phyloP scores from a whole-genome alignment of 2,329 filamentous ascomycete genomes.

The Talaromyces piceae region DNA sequence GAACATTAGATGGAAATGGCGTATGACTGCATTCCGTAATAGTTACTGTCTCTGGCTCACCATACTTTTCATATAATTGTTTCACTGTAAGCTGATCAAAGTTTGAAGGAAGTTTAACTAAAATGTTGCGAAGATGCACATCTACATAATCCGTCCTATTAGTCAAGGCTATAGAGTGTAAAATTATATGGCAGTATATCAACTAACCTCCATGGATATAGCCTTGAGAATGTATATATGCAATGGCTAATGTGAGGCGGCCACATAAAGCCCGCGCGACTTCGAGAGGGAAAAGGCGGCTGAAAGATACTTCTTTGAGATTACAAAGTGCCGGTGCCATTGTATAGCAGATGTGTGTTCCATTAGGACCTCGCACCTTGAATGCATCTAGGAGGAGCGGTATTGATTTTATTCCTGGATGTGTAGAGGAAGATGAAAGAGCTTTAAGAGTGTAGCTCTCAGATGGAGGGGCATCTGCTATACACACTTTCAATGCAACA shows the following conservation, averaged over 20 bases:
- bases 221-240: slow-evolving; percentile 18
- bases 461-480: slow-evolving; percentile 13
- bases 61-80: slow-evolving; percentile 25
- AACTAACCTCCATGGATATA: slow-evolving; percentile 20
- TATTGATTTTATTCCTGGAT: neutral
- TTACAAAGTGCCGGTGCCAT: slow-evolving; percentile 19
- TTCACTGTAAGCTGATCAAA: slow-evolving; percentile 24
- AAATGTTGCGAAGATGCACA: slow-evolving; percentile 19
- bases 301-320: slow-evolving; percentile 23
- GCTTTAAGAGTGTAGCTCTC: slow-evolving; percentile 18
- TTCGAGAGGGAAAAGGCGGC: slow-evolving; percentile 19
- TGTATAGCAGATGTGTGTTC: slow-evolving; percentile 21
- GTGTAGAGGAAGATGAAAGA: neutral
- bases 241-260: slow-evolving; percentile 12
- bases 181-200: neutral
- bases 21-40: slow-evolving; percentile 18
- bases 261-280: slow-evolving; percentile 21
- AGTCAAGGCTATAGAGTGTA: neutral
- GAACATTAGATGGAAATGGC: slow-evolving; percentile 20
- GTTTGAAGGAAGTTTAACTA: slow-evolving; percentile 12
- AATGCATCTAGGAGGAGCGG: slow-evolving; percentile 20
- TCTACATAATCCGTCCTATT: slow-evolving; percentile 9
- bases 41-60: slow-evolving; percentile 21
- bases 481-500: slow-evolving; percentile 24
- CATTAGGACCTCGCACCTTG: slow-evolving; percentile 21